Evolutionary conservation across 345 rosid species (phyloP), one percentile per base, ranked within the genome.

Genomic region (Salix arbutifolia): DNA sequence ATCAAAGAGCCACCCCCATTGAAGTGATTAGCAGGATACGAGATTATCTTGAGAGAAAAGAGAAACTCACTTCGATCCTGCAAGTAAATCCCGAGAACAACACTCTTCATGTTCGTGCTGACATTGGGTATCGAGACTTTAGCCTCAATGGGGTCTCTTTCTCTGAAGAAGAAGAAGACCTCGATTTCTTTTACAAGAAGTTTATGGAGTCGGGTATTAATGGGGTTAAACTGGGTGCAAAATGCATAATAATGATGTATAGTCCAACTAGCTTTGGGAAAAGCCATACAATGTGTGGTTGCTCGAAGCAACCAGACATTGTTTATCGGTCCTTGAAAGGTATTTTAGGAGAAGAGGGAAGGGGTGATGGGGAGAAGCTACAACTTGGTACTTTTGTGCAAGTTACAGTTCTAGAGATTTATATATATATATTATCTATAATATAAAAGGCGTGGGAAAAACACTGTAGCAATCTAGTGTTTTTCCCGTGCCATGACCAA

Each of bases 221-320:
- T 58, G 96, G 90, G 33, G 98, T 96, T 61, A 93, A 90, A 72
- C 8, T 88, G 78, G 99, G 99, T 60, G 85, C 78, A 0, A 96
- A 90, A 70, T 91, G 98, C 56, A 96, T 94, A 0, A 78, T 93
- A 3, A 88, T 93, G 97, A 95, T 93, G 99, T 95, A 95, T 56
- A 1, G 30, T 28, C 30, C 30, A 1, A 28, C 30, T 1, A 1
- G 30, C 30, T 28, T 1, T 28, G 30, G 99, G 98, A 95, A 95
- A 84, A 95, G 99, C 67, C 93, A 93, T 78, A 91, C 96, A 0
- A 95, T 95, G 98, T 95, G 93, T 72, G 96, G 97, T 46, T 90
- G 91, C 76, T 65, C 91, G 65, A 91, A 91, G 89, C 90, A 90
- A 76, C 89, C 97, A 0, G 99, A 96, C 79, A 91, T 95, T 19